Evolutionary conservation across 1,139 yeast species (phyloP).

Genomic region (Geotrichum fermentans): DNA sequence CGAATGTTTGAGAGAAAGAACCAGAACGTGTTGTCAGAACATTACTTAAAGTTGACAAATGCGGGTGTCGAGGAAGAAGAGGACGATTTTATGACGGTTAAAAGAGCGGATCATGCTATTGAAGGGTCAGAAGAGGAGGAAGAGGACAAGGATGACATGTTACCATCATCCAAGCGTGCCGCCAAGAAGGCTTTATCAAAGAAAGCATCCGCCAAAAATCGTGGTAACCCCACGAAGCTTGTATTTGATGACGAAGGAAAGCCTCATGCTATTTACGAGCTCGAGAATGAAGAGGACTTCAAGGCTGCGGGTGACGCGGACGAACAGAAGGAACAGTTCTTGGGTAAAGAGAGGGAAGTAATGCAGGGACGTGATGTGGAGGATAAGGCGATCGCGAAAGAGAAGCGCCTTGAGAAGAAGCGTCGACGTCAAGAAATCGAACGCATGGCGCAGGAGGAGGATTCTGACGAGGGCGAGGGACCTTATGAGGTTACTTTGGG

Average conservation of each 20-base stretch:
- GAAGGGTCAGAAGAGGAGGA: conserved; percentile 71
- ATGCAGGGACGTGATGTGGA: conserved; percentile 70
- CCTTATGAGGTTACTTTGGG: conserved; percentile 39
- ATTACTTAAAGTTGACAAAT: conserved; percentile 59
- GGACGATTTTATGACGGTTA: conserved; percentile 76
- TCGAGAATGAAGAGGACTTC: conserved; percentile 88
- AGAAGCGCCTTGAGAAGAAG: conserved; percentile 83
- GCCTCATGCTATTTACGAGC: conserved; percentile 85
- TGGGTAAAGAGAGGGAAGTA: conserved; percentile 56
- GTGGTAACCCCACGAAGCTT: conserved; percentile 66
- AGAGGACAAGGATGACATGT: conserved; percentile 57
- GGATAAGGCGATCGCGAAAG: conserved; percentile 78
- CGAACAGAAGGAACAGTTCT: conserved; percentile 61
- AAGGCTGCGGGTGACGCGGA: conserved; percentile 67
- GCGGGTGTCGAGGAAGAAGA: conserved; percentile 28
- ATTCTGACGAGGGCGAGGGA: conserved; percentile 40
- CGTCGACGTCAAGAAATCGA: conserved; percentile 80
- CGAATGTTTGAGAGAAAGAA: conserved; percentile 93
- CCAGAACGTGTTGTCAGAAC: conserved; percentile 87
- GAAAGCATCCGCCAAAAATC: conserved; percentile 60
- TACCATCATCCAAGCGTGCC: conserved; percentile 78
- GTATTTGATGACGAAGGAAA: conserved; percentile 90
- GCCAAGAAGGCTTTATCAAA: conserved; percentile 83
- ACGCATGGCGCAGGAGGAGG: conserved; percentile 46
- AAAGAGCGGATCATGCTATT: conserved; percentile 67